A percentile compares a stretch with the other conserved stretches of the same genome.
Evolutionary conservation across 2,329 filamentous ascomycete genomes (phyloP).

Genomic region (Cercospora sp.): DNA sequence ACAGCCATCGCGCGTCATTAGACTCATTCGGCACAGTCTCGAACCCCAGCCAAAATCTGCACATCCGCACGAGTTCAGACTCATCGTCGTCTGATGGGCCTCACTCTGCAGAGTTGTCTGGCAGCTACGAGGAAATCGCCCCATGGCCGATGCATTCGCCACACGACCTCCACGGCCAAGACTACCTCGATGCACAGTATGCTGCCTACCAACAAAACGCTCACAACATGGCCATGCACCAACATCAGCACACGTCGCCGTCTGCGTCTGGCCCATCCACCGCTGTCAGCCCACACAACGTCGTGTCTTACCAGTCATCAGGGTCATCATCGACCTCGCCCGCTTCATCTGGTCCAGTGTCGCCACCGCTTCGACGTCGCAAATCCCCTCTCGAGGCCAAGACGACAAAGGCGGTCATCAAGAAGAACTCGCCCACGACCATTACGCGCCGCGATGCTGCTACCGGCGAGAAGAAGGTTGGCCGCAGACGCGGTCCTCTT

Average conservation of each 20-base stretch:
- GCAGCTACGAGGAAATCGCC: slow-evolving; percentile 78
- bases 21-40: slow-evolving; percentile 73
- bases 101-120: slow-evolving; percentile 62
- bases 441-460: slow-evolving; percentile 72
- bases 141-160: slow-evolving; percentile 78
- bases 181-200: slow-evolving; percentile 61
- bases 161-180: slow-evolving; percentile 64
- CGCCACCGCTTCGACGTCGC: slow-evolving; percentile 61
- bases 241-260: slow-evolving; percentile 34
- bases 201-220: slow-evolving; percentile 44
- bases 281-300: slow-evolving; percentile 33
- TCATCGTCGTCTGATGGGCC: slow-evolving; percentile 70
- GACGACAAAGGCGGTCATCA: slow-evolving; percentile 76
- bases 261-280: slow-evolving; percentile 28
- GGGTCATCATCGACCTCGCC: slow-evolving; percentile 39
- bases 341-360: slow-evolving; percentile 39
- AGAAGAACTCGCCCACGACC: slow-evolving; percentile 60
- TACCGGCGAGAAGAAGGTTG: slow-evolving; percentile 81
- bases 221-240: slow-evolving; percentile 28
- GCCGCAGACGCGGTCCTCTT: slow-evolving; percentile 83
- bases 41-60: slow-evolving; percentile 87
- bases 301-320: slow-evolving; percentile 32
- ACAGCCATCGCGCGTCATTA: slow-evolving; percentile 57
- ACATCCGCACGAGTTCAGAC: slow-evolving; percentile 82
- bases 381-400: slow-evolving; percentile 67